phyloP scores from a whole-genome alignment of 306 rosid species.

The Vigna angularis region DNA sequence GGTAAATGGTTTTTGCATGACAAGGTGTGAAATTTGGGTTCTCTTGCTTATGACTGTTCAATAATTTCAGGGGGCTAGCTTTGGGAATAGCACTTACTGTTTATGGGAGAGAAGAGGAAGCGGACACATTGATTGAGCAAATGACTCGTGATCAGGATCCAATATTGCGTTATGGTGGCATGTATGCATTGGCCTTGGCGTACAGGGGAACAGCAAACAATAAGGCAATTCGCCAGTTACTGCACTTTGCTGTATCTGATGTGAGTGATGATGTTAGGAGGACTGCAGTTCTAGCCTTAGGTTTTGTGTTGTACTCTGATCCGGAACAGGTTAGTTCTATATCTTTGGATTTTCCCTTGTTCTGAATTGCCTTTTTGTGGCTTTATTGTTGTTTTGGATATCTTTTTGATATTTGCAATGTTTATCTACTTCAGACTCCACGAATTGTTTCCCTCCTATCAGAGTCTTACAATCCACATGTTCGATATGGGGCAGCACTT shows the following conservation, averaged over 20 bases:
- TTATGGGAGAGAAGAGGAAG: slow-evolving; percentile 98
- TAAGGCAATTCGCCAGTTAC: slow-evolving; percentile 93
- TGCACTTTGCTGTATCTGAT: slow-evolving; percentile 98
- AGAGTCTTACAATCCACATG: slow-evolving; percentile 97
- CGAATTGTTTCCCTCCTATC: slow-evolving; percentile 93
- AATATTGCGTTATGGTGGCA: slow-evolving; percentile 94
- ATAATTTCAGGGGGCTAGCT: slow-evolving; percentile 77
- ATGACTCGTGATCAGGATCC: slow-evolving; percentile 99
- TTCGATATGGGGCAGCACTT: slow-evolving; percentile 98
- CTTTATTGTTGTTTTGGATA: slow-evolving; percentile 24
- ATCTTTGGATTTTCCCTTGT: slow-evolving; percentile 21
- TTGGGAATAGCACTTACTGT: slow-evolving; percentile 97
- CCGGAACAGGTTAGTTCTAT: slow-evolving; percentile 89
- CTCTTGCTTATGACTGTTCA: slow-evolving; percentile 28
- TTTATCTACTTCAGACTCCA: slow-evolving; percentile 75
- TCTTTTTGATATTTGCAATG: slow-evolving; percentile 26
- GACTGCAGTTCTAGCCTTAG: slow-evolving; percentile 98
- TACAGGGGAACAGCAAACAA: slow-evolving; percentile 96
- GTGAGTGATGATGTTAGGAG: slow-evolving; percentile 99
- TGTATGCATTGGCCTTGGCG: slow-evolving; percentile 98
- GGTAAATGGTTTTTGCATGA: slow-evolving; percentile 54
- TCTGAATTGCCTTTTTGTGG: slow-evolving; percentile 19
- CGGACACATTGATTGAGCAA: slow-evolving; percentile 95
- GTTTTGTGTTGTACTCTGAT: slow-evolving; percentile 96
- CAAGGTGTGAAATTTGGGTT: slow-evolving; percentile 25